A percentile compares a stretch with the other conserved stretches of the same genome.
Evolutionary conservation across 345 rosid genomes (phyloP).

Genomic region (Ailanthus altissimus): DNA sequence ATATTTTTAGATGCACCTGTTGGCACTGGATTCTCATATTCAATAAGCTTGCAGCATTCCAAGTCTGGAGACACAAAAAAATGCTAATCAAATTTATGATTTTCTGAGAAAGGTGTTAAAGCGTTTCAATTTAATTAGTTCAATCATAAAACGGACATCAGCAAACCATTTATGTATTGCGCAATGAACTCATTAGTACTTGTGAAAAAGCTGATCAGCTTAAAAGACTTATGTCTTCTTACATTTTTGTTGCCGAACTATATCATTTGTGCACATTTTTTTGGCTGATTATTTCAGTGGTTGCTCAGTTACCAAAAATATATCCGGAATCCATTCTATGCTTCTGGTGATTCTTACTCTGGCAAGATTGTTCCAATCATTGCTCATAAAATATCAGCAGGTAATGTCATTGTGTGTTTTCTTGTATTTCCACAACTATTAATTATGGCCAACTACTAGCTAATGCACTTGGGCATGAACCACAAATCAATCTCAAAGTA

Average conservation of each 20-base stretch:
- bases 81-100: neutral
- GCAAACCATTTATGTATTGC: neutral
- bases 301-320: constrained; percentile 18
- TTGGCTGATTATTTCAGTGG: constrained; percentile 19
- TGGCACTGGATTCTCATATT: constrained; percentile 29
- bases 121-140: neutral
- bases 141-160: neutral
- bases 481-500: constrained; percentile 43
- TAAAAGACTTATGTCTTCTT: neutral
- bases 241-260: neutral
- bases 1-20: constrained; percentile 29
- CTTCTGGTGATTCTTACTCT: constrained; percentile 26
- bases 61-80: constrained; percentile 13
- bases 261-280: neutral
- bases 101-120: constrained; percentile 23
- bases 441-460: neutral
- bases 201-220: neutral
- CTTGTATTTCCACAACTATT: neutral
- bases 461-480: constrained; percentile 22
- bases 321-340: constrained; percentile 8
- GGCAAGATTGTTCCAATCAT: constrained; percentile 23
- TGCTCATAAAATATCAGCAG: constrained; percentile 15
- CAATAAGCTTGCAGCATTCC: constrained; percentile 14
- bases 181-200: neutral
- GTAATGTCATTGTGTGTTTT: neutral